A percentile compares a stretch with the other conserved stretches of the same genome.
These are phyloP conservation scores for Dictyostelium firmibasis DNA, from an alignment of 78 protist genomes.

Conservation along the genomic window DNA sequence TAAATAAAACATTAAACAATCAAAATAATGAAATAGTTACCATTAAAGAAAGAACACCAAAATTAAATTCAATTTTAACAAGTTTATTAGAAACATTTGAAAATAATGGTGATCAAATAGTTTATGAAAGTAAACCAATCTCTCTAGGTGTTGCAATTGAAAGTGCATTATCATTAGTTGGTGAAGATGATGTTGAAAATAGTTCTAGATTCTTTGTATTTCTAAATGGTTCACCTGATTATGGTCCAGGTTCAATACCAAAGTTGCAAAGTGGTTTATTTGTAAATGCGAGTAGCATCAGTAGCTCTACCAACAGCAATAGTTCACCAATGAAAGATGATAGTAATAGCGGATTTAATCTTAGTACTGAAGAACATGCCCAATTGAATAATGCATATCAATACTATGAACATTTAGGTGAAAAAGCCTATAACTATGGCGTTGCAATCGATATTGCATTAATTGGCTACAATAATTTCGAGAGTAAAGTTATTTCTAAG, in stretches of 20 bases:
- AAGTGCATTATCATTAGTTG: background rate
- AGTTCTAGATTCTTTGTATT: slow-evolving; percentile 35
- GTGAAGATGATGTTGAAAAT: background rate
- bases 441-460: slow-evolving; percentile 1
- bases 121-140: slow-evolving; percentile 7
- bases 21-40: background rate
- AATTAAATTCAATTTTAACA: slow-evolving; percentile 15
- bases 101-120: background rate
- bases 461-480: slow-evolving; percentile 35
- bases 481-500: background rate
- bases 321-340: too few species aligned
- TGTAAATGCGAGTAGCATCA: background rate
- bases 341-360: background rate
- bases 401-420: slow-evolving; percentile 38
- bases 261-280: background rate
- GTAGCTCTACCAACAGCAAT: background rate
- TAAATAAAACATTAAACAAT: too few species aligned
- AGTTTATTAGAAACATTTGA: slow-evolving; percentile 13
- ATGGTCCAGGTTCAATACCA: slow-evolving; percentile 60
- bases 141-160: slow-evolving; percentile 56
- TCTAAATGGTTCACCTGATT: slow-evolving; percentile 35
- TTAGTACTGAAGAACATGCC: slow-evolving; percentile 6
- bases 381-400: background rate
- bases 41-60: background rate
- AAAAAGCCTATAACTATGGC: slow-evolving; percentile 5